Percentiles rank a stretch among this genome's conserved stretches.
phyloP scores from a whole-genome alignment of 306 rosid species.

The Quercus parvula region DNA sequence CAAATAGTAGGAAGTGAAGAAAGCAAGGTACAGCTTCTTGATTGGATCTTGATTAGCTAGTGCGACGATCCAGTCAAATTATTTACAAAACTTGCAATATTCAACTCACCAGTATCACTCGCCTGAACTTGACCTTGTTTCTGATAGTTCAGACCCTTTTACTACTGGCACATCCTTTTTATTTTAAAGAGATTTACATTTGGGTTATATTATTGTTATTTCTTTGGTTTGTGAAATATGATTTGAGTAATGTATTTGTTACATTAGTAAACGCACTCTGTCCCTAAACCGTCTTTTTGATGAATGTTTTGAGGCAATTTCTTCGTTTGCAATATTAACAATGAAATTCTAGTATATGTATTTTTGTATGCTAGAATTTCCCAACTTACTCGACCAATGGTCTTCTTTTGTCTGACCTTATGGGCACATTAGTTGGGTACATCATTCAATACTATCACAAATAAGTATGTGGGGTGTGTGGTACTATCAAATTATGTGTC shows the following conservation, averaged over 20 bases:
- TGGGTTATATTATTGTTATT: background rate
- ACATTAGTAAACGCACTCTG: slow-evolving; percentile 82
- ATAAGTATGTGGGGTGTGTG: too few relatives aligned
- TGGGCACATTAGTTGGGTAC: too few relatives aligned
- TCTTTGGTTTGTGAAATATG: background rate
- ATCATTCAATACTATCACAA: too few relatives aligned
- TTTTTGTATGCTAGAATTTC: too few relatives aligned
- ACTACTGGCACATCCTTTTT: slow-evolving; percentile 41
- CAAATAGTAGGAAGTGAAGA: too few relatives aligned
- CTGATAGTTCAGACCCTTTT: slow-evolving; percentile 74
- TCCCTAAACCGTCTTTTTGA: slow-evolving; percentile 46
- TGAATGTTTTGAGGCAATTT: slow-evolving; percentile 77
- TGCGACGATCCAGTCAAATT: slow-evolving; percentile 21
- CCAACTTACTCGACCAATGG: too few relatives aligned
- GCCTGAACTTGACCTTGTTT: slow-evolving; percentile 50
- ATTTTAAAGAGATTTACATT: too few relatives aligned
- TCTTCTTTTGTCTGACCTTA: too few relatives aligned
- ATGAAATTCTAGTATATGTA: too few relatives aligned
- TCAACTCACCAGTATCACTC: slow-evolving; percentile 56
- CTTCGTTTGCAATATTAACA: slow-evolving; percentile 70
- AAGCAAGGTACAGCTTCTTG: slow-evolving; percentile 89
- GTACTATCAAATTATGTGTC: too few relatives aligned
- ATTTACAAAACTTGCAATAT: slow-evolving; percentile 51
- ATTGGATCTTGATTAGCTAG: slow-evolving; percentile 12
- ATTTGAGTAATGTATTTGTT: too few relatives aligned